Percentiles rank a stretch among this genome's conserved stretches.
Conservation (phyloP, 352 stramenopile genomes). For the Halophytophthora batemanensis region DNA sequence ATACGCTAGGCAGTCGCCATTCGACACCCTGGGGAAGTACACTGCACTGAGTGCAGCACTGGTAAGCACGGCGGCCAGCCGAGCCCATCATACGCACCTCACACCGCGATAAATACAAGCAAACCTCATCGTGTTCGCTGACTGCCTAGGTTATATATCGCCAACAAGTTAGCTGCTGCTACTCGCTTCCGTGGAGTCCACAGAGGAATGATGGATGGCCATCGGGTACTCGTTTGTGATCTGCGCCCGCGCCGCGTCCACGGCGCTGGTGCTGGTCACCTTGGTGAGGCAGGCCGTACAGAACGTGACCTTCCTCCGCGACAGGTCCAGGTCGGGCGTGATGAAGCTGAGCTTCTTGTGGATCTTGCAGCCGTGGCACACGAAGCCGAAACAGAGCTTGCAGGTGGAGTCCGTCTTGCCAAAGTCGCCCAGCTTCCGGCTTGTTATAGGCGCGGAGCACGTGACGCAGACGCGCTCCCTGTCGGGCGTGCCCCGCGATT, state of each 20-base stretch:
- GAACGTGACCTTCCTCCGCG: slow-evolving; percentile 29
- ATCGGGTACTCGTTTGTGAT: slow-evolving; percentile 20
- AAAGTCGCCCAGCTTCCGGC: slow-evolving; percentile 20
- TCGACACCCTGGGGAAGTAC: too few species aligned
- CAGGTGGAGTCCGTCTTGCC: slow-evolving; percentile 28
- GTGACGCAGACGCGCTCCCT: slow-evolving; percentile 21
- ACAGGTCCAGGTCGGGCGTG: slow-evolving; percentile 19
- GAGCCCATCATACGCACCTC: too few species aligned
- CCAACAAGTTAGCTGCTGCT: slow-evolving; percentile 10
- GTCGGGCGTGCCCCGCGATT: slow-evolving; percentile 12
- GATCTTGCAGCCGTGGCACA: slow-evolving; percentile 33
- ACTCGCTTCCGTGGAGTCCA: slow-evolving; percentile 22
- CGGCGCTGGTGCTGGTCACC: slow-evolving; percentile 15
- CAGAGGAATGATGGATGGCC: slow-evolving; percentile 11
- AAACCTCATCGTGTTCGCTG: too few species aligned
- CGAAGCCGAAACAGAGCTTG: slow-evolving; percentile 27
- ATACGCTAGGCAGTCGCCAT: too few species aligned
- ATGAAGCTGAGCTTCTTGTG: slow-evolving; percentile 39
- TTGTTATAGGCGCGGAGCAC: slow-evolving; percentile 13
- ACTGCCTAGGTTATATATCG: neutral
- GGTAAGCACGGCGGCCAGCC: too few species aligned
- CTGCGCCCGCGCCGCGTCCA: slow-evolving; percentile 20
- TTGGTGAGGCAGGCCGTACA: slow-evolving; percentile 24
- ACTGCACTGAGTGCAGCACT: too few species aligned
- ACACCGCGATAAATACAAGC: too few species aligned